Base-by-base conservation (phyloP, 83 land plant genomes). In the Thuja plicata region DNA sequence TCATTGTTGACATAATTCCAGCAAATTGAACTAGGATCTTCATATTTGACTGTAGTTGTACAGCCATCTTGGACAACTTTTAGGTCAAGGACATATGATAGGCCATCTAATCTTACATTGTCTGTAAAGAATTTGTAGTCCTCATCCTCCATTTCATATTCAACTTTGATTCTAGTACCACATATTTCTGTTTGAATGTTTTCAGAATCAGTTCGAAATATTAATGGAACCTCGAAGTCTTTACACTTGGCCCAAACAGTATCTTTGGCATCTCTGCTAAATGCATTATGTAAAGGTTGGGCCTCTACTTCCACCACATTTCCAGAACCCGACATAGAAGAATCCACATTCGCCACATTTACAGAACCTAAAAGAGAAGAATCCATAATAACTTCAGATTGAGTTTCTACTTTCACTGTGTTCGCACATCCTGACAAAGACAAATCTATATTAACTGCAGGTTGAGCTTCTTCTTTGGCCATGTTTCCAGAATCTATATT, bases 181-280 rank as follows among this genome's bases (percentile, higher is more conserved):
- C 8, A 19, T 30, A 10, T 15, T 30, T n/a, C 34, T 27, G 52
- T 46, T 45, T 30, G 8, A 30, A 83, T 24, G 34, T 43, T 45
- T 10, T 46, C 55, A 43, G 12, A 5, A 30, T 83, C 16, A 5
- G 32, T n/a, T 46, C 48, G 32, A n/a, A 83, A 46, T 83, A 54
- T 12, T 12, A 27, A n/a, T 46, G 55, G 85, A 83, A 83, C 17
- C 54, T 83, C 34, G 15, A 83, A 83, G 35, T 45, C 54, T 32
- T 83, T 48, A 46, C 11, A 3, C 52, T 46, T 83, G 43, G 85
- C 30, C 54, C 85, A 83, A 83, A 83, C 48, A 5, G 16, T 8
- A 83, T 83, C 85, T n/a, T n/a, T 48, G 85, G 16, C 55, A 83
- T 83, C 55, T 83, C 55, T 83, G 35, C 35, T n/a, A 46, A 83